Evolutionary conservation across 306 rosid genomes (phyloP).

Genomic region (Vigna hirtella): DNA sequence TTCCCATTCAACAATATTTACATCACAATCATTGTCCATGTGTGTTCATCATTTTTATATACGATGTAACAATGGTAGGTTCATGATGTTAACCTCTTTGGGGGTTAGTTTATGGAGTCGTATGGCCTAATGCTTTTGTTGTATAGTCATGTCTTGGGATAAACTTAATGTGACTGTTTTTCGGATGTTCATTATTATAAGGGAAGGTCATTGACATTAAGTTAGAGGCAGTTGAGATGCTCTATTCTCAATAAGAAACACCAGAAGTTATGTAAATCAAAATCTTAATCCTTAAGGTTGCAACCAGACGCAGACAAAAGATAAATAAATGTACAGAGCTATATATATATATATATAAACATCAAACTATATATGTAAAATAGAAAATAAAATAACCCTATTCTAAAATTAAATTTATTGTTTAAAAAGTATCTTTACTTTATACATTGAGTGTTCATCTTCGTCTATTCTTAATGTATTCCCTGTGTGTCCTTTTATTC

Average conservation of each 20-base stretch:
- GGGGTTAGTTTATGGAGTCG: not conserved
- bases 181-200: constrained; percentile 26
- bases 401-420: not conserved
- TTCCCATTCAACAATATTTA: not conserved
- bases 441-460: not conserved
- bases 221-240: constrained; percentile 14
- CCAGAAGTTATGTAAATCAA: constrained; percentile 17
- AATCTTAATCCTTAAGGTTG: constrained; percentile 21
- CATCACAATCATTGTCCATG: not conserved
- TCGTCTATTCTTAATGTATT: constrained; percentile 9
- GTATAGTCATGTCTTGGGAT: constrained; percentile 1
- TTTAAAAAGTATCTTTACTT: not conserved
- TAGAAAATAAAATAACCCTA: not conserved
- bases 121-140: constrained; percentile 5
- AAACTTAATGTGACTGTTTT: constrained; percentile 9
- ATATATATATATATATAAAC: not conserved
- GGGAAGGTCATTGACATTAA: not conserved
- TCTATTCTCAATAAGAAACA: constrained; percentile 10
- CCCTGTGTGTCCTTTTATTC: not conserved
- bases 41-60: constrained; percentile 32
- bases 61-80: constrained; percentile 19
- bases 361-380: not conserved
- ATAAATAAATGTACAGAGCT: too few relatives aligned
- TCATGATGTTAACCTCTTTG: constrained; percentile 26
- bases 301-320: not conserved